phyloP scores from a whole-genome alignment of 495 filamentous ascomycete species.

The Neurospora sp. region DNA sequence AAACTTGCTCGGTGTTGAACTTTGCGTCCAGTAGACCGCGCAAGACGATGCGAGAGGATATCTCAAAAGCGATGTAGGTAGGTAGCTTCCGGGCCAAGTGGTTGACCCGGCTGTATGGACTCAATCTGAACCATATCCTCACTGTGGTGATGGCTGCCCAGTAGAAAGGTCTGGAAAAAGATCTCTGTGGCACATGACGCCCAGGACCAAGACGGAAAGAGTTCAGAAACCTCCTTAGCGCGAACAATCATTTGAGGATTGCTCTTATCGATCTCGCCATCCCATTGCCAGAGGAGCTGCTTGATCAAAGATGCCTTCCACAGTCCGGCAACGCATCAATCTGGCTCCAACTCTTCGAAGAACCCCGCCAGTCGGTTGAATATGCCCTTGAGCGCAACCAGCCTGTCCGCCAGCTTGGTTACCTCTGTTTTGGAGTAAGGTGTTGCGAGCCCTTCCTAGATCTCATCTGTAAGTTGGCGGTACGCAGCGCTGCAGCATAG shows the following conservation, averaged over 20 bases:
- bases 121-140: background rate
- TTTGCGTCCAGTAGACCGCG: background rate
- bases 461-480: no score
- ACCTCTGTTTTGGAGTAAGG: background rate
- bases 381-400: background rate
- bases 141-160: background rate
- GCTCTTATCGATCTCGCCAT: background rate
- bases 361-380: background rate
- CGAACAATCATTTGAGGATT: background rate
- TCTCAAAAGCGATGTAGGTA: background rate
- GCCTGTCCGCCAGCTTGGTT: background rate
- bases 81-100: background rate
- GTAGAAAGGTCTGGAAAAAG: background rate
- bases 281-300: background rate
- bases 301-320: background rate
- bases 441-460: background rate
- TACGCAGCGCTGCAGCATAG: no score
- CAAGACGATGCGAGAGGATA: background rate
- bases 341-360: background rate
- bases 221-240: background rate
- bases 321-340: background rate
- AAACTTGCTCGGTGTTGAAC: background rate
- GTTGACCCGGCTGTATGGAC: background rate
- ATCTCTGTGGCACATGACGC: background rate
- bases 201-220: background rate